Base-by-base conservation (phyloP, 495 filamentous ascomycete genomes). In the Massariosphaeria phaeospora region DNA sequence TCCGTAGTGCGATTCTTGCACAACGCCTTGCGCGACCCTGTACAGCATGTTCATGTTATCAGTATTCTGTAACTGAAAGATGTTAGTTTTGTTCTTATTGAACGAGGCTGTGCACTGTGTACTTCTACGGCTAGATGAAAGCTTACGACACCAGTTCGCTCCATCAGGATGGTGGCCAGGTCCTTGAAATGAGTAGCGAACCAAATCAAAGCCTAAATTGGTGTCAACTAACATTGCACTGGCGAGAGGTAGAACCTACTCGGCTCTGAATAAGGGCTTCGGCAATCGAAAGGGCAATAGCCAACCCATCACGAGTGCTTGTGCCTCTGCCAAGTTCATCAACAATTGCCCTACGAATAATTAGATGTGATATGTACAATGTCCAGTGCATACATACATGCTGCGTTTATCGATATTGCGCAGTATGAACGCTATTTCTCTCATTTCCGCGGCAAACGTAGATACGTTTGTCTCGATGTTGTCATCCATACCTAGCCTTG, bases 261-360 rank as follows among this genome's bases (percentile, higher is more conserved):
- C 78, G 75, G 51, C 80, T 91, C 27, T 87, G 75, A 9, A 98
- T 78, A 15, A 98, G 72, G 1, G 86, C 86, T 73, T 97, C 93
- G 3, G 89, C 81, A 62, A 96, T 84, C 20, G 88, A 83, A 40
- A 96, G 67, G n/a, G 93, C 90, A 63, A 97, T 88, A 12, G 87
- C 84, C 10, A 96, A 72, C 0, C 94, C 93, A 67, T 97, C 94
- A 36, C 82, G 79, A 0, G 86, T 88, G 66, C 88, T 91, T 10
- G 94, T 97, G 7, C 91, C 94, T 18, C 93, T 80, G 13, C 93
- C 91, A 21, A 98, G 81, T 64, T 98, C 93, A 63, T 98, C 94
- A 55, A 97, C 80, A 39, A 98, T 87, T 13, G 86, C 82, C 62
- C 68, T 67, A 47, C 50, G 52, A 17, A 33, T 2, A 1, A 34